A percentile compares a stretch with the other conserved stretches of the same genome.
Evolutionary conservation across 495 filamentous ascomycete genomes (phyloP).

Genomic region (Neurospora pannonica): DNA sequence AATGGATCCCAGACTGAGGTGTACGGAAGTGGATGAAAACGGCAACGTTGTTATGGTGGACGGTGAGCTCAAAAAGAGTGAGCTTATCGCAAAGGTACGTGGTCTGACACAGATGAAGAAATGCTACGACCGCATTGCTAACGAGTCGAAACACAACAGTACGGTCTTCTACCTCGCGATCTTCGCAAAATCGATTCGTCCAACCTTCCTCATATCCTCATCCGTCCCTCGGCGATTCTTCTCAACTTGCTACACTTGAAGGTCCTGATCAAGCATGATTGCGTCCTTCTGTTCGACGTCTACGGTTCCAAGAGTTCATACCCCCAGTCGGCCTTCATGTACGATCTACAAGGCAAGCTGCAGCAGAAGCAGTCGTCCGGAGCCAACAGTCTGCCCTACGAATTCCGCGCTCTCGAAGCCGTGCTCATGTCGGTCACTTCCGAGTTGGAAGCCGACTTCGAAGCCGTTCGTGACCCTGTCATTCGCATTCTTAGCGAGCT

Average conservation of each 20-base stretch:
- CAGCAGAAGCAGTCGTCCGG: conserved; percentile 42
- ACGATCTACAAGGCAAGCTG: conserved; percentile 64
- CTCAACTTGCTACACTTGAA: conserved; percentile 91
- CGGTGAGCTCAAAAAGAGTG: conserved; percentile 93
- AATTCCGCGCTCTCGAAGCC: conserved; percentile 70
- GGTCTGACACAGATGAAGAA: not conserved
- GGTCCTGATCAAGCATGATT: conserved; percentile 87
- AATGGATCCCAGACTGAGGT: conserved; percentile 74
- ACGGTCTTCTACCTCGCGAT: conserved; percentile 90
- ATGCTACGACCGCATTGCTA: not conserved
- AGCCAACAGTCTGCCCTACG: conserved; percentile 52
- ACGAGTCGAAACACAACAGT: conserved; percentile 44
- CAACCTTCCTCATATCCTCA: conserved; percentile 90
- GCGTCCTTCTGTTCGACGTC: conserved; percentile 89
- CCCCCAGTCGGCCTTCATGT: conserved; percentile 93
- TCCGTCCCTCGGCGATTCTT: conserved; percentile 87
- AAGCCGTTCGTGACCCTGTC: conserved; percentile 83
- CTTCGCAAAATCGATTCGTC: conserved; percentile 97
- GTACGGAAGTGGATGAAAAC: conserved; percentile 88
- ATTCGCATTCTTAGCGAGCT: conserved; percentile 78
- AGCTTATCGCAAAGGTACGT: conserved; percentile 88
- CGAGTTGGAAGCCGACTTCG: conserved; percentile 86
- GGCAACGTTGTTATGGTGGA: conserved; percentile 93
- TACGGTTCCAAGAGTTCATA: conserved; percentile 94
- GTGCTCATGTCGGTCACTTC: conserved; percentile 76